Base-by-base conservation (phyloP, 2,329 filamentous ascomycete species). In the Venturia asperata region DNA sequence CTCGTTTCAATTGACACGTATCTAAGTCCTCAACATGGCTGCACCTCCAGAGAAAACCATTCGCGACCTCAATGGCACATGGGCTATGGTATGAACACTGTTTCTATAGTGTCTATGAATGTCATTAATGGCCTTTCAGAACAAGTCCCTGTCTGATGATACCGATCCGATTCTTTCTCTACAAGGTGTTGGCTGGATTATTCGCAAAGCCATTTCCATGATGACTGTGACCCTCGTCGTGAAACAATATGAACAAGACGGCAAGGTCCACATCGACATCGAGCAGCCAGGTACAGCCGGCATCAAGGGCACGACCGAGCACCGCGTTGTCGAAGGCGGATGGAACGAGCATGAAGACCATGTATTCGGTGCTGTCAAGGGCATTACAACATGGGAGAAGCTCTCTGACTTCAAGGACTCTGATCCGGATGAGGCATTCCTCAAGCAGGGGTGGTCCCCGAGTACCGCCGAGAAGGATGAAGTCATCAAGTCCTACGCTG, bases 291-390 rank as follows among this genome's bases (percentile, higher is more conserved):
- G 84, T 45, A 90, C 88, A 10, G 90, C 87, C 67, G 88, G 87
- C 65, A 79, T 95, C 68, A 84, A 84, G 72, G 87, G 85, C 70
- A 92, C 82, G 21, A 77, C 77, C 21, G 87, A 90, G 73, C 71
- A 76, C 9, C 82, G 87, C 61, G 76, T 72, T 0, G 75, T 88
- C 2, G 81, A 88, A 72, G 86, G 82, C 77, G 74, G 76, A 30
- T 81, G 77, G 64, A 86, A 88, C 70, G 82, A 84, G 68, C 90
- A 92, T 79, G 79, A 78, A 30, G 91, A 96, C 79, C 87, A 86
- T 81, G 83, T 96, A 69, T 96, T 95, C 74, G 92, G 92, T 66
- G 78, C 77, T 65, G 82, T 94, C 68, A 79, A 79, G 63, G 90
- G 88, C 66, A 81, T 80, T 67, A 84, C 82, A 55, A 76, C 79